Conservation (phyloP, 495 filamentous ascomycete species). For the Astrocystis sublimbata region DNA sequence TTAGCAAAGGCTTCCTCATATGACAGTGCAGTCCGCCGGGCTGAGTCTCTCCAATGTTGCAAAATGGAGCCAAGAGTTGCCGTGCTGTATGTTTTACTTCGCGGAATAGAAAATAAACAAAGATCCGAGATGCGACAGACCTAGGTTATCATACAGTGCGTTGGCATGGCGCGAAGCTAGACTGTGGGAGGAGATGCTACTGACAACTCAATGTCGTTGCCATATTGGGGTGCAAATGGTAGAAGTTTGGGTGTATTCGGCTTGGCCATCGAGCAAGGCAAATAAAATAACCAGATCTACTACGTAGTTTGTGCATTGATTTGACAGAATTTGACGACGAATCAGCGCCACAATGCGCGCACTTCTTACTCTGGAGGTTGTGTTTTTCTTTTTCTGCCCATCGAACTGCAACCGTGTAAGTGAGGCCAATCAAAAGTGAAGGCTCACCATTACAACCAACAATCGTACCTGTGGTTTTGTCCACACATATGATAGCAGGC, state of each 20-base stretch:
- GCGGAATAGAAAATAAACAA: neutral
- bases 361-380: too few relatives aligned
- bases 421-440: too few relatives aligned
- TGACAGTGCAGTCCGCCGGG: neutral
- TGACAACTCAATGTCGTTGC: constrained; percentile 9
- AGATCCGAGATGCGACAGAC: constrained; percentile 7
- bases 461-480: too few relatives aligned
- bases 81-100: neutral
- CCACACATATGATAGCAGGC: too few relatives aligned
- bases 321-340: too few relatives aligned
- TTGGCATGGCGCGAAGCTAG: constrained; percentile 16
- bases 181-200: constrained; percentile 12
- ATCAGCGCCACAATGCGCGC: too few relatives aligned
- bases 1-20: neutral
- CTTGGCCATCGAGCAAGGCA: neutral
- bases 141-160: constrained; percentile 13
- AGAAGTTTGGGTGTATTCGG: neutral
- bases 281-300: too few relatives aligned
- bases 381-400: too few relatives aligned
- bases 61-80: constrained; percentile 11
- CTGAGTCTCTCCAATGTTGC: neutral
- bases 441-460: too few relatives aligned
- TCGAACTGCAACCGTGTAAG: too few relatives aligned
- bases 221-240: neutral
- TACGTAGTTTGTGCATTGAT: too few relatives aligned